Evolutionary conservation across 768 basidiomycete species (phyloP), one percentile per base, ranked within the genome.

Genomic region (Mycena crocata): DNA sequence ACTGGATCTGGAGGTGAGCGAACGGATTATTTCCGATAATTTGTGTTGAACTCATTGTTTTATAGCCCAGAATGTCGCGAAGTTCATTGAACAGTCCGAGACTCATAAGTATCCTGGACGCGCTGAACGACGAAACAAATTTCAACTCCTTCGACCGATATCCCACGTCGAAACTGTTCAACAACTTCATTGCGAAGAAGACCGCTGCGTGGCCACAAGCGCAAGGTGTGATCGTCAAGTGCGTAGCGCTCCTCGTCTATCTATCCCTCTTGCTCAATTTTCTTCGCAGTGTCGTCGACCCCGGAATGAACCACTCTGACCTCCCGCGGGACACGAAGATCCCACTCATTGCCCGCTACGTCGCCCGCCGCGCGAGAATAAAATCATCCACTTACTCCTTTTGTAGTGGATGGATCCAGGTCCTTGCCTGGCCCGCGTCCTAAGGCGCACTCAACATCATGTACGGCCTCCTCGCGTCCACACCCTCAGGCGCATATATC

Each of bases 211-310:
- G 48, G 15, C 1, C 42, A 5, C 52, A 15, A 21, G 63, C 63
- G 26, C 8, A 51, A 30, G 63, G 48, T 28, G 48, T 64, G 3
- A 30, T 50, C 37, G 63, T 57, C 46, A 64, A 64, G 63, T 64
- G n/a, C 5, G 57, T 44, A 6, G 50, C n/a, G 14, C 2, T 34
- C 28, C 50, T 9, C 15, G 17, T 8, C 24, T 19, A 23, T 45
- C 5, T n/a, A 28, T 3, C 10, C 14, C 14, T 49, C 1, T n/a
- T 21, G 13, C 10, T 40, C 3, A 49, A 9, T n/a, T 31, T 15
- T 2, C 31, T 21, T 2, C 28, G 46, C 24, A 64, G 63, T 45
- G 55, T 64, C 2, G 63, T 57, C 19, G 46, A 51, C 39, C 63
- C 63, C 3, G 63, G 63, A 6, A 19, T 64, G 46, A 32, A 42